Conservation (phyloP, 2,329 filamentous ascomycete genomes). For the Phaeosphaeria sp. region DNA sequence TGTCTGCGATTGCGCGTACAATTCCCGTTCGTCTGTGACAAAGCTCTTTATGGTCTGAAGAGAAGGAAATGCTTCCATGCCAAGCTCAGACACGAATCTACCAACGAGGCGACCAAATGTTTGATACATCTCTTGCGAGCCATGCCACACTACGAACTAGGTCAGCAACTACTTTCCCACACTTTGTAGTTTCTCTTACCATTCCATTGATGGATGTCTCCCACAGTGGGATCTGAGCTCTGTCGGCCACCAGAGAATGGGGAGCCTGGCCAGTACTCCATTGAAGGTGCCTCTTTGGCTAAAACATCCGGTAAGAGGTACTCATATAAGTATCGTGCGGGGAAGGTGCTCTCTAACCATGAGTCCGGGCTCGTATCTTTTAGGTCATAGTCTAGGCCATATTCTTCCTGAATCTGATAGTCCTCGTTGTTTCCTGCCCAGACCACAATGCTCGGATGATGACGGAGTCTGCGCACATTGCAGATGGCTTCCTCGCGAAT, state of each 20-base stretch:
- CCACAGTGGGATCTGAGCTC: constrained; percentile 78
- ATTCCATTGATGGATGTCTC: constrained; percentile 96
- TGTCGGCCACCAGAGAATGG: constrained; percentile 75
- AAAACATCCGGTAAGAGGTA: constrained; percentile 75
- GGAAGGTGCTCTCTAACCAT: constrained; percentile 88
- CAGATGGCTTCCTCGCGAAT: constrained; percentile 60
- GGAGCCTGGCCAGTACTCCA: constrained; percentile 79
- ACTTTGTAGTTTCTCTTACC: constrained; percentile 23
- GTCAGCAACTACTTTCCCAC: too few relatives aligned
- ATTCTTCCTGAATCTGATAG: constrained; percentile 81
- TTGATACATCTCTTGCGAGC: constrained; percentile 90
- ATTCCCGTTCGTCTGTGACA: constrained; percentile 63
- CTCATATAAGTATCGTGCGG: constrained; percentile 92
- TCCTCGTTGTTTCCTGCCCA: constrained; percentile 96
- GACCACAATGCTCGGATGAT: constrained; percentile 86
- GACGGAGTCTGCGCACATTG: constrained; percentile 75
- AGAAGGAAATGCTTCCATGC: constrained; percentile 90
- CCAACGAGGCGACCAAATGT: constrained; percentile 81
- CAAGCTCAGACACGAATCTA: constrained; percentile 92
- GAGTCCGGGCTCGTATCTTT: constrained; percentile 78
- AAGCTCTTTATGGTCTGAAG: constrained; percentile 83
- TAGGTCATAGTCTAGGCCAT: constrained; percentile 76
- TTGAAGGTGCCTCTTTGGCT: constrained; percentile 65
- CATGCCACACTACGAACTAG: constrained; percentile 73
- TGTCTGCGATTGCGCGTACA: constrained; percentile 81